Evolutionary conservation across 306 rosid genomes (phyloP), one percentile per base, ranked within the genome.

Genomic region (Malus sylvestris): DNA sequence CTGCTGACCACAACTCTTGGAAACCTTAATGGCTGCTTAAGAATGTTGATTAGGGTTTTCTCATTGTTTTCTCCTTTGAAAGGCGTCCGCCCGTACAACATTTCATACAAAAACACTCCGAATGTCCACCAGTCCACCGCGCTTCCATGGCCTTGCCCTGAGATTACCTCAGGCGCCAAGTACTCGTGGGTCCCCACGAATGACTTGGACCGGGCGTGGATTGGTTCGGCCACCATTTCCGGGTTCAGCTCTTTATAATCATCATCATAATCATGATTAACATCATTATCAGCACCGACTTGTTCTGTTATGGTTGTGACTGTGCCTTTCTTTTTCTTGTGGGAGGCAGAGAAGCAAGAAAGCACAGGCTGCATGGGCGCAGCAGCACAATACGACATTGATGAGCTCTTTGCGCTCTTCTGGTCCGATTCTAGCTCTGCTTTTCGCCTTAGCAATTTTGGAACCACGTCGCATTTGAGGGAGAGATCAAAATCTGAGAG

Each of bases 81-180:
- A 0, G 98, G 98, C 11, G 98, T 95, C 53, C 80, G 81, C 5
- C 97, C 98, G n/a, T 85, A 92, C 58, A 92, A 23, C 98, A 95
- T 89, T 74, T 95, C 98, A 67, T 90, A 95, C 63, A 95, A 79
- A 72, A 95, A 95, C 30, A 95, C 97, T 14, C 98, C 98, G 19
- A 95, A 76, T 0, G 98, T 95, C 98, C 98, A 95, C 98, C 98
- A 95, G 45, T 95, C 98, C 73, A 95, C 98, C 0, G 93, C 97
- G 68, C 98, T 90, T 10, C 98, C 98, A 72, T 95, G 98, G 0
- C 98, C 98, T 76, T 92, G 97, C 0, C 97, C 98, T 10, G 95
- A 85, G 6, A 95, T 95, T 40, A 95, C 97, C 80, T 95, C 98
- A 9, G 98, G 98, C 0, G 98, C 98, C 58, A 94, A 68, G 76